Evolutionary conservation across 1,139 yeast species (phyloP).

Genomic region (Spathaspora sp.): DNA sequence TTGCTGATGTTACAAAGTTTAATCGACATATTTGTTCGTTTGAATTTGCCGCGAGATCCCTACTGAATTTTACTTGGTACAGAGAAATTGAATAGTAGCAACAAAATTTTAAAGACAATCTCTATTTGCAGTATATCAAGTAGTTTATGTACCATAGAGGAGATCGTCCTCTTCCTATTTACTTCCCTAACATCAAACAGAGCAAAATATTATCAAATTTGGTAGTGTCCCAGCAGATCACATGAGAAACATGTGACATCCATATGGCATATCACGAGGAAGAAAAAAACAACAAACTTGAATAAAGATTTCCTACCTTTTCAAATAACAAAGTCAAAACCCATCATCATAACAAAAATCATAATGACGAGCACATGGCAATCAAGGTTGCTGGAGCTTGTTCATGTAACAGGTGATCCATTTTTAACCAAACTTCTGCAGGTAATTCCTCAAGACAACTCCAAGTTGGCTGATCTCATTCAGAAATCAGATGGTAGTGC

Average conservation of each 20-base stretch:
- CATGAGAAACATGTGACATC: conserved; percentile 5
- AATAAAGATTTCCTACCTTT: not conserved
- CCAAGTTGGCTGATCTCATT: conserved; percentile 6
- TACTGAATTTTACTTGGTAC: no score
- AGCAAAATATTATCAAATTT: no score
- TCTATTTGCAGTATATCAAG: no score
- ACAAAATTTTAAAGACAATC: no score
- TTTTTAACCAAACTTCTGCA: conserved; percentile 12
- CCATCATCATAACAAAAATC: not conserved
- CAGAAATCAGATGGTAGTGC: conserved; percentile 8
- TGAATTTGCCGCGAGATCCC: not conserved
- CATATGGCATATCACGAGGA: conserved; percentile 1
- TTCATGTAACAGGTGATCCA: conserved; percentile 15
- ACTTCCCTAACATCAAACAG: no score
- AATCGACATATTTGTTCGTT: not conserved
- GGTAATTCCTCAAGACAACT: conserved; percentile 6
- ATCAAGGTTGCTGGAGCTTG: conserved; percentile 13
- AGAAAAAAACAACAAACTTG: not conserved
- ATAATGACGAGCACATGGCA: conserved; percentile 10
- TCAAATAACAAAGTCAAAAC: not conserved
- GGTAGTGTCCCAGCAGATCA: no score
- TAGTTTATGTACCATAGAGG: no score
- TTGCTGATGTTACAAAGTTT: no score
- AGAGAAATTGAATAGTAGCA: no score
- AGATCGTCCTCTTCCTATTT: no score